Evolutionary conservation across 352 stramenopile species (phyloP).

Genomic region (Globisporangium canariense): DNA sequence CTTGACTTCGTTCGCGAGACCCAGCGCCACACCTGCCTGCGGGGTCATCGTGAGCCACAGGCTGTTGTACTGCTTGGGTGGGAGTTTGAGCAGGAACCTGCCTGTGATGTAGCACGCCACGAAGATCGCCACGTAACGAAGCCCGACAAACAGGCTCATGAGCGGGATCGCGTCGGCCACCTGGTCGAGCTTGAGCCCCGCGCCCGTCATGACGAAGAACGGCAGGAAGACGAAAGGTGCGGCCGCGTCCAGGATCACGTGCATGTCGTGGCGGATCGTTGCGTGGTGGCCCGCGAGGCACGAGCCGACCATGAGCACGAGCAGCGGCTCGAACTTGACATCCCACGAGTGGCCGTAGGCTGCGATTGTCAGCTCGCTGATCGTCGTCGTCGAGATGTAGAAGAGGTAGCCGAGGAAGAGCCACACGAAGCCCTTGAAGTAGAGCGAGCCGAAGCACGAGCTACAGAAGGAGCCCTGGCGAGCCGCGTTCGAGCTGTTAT

Average conservation of each 20-base stretch:
- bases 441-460: slow-evolving; percentile 32
- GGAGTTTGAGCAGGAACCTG: slow-evolving; percentile 59
- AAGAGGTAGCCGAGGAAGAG: slow-evolving; percentile 54
- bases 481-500: neutral
- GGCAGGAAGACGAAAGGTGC: slow-evolving; percentile 71
- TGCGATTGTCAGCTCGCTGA: slow-evolving; percentile 38
- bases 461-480: too few species aligned
- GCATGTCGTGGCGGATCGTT: slow-evolving; percentile 70
- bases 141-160: slow-evolving; percentile 57
- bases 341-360: slow-evolving; percentile 57
- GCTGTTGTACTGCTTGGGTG: slow-evolving; percentile 63
- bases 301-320: slow-evolving; percentile 65
- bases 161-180: slow-evolving; percentile 56
- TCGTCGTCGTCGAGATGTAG: slow-evolving; percentile 49
- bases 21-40: slow-evolving; percentile 60
- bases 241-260: slow-evolving; percentile 65
- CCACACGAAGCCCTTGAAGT: slow-evolving; percentile 67
- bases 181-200: slow-evolving; percentile 62
- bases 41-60: slow-evolving; percentile 75
- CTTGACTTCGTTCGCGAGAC: slow-evolving; percentile 58
- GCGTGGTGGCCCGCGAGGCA: slow-evolving; percentile 62
- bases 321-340: slow-evolving; percentile 65
- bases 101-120: slow-evolving; percentile 55
- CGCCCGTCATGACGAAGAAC: slow-evolving; percentile 79
- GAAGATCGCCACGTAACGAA: slow-evolving; percentile 61